Conservation (phyloP, 768 basidiomycete species). For the Ramaria rubella region DNA sequence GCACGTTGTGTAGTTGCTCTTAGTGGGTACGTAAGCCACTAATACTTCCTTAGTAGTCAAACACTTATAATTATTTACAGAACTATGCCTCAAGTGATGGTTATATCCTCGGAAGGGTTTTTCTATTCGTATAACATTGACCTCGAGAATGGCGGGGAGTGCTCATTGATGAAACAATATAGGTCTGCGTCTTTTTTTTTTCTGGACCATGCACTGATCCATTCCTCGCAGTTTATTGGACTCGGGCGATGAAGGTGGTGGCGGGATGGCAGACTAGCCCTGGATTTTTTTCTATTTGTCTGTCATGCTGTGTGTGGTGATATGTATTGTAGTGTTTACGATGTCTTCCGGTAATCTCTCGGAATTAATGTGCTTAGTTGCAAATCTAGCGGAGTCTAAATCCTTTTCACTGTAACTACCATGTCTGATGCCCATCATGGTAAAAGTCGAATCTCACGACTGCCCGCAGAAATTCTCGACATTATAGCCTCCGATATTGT, state of each 20-base stretch:
- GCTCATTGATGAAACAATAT: constrained; percentile 91
- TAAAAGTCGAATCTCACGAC: background rate
- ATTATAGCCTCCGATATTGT: background rate
- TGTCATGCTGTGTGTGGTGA: background rate
- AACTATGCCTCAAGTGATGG: constrained; percentile 95
- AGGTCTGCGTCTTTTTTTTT: constrained; percentile 31
- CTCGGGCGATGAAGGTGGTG: constrained; percentile 3
- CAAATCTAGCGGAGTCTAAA: too few species aligned
- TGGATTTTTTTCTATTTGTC: background rate
- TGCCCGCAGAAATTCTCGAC: background rate
- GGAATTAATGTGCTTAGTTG: too few species aligned
- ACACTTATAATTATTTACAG: constrained; percentile 30
- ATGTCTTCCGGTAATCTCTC: too few species aligned
- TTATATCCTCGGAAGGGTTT: constrained; percentile 90
- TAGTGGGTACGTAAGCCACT: constrained; percentile 56
- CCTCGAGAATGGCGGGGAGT: constrained; percentile 93
- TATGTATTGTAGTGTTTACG: too few species aligned
- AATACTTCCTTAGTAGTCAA: background rate
- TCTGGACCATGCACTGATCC: background rate
- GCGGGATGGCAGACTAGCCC: constrained; percentile 2
- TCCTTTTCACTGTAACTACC: too few species aligned
- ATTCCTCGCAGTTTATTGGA: constrained; percentile 6
- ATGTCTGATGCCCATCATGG: too few species aligned
- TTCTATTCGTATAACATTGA: constrained; percentile 97
- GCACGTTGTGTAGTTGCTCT: constrained; percentile 84